These are phyloP conservation scores for Chrysochromulina tobinii DNA, from an alignment of 78 protist genomes.

Conservation along the genomic window DNA sequence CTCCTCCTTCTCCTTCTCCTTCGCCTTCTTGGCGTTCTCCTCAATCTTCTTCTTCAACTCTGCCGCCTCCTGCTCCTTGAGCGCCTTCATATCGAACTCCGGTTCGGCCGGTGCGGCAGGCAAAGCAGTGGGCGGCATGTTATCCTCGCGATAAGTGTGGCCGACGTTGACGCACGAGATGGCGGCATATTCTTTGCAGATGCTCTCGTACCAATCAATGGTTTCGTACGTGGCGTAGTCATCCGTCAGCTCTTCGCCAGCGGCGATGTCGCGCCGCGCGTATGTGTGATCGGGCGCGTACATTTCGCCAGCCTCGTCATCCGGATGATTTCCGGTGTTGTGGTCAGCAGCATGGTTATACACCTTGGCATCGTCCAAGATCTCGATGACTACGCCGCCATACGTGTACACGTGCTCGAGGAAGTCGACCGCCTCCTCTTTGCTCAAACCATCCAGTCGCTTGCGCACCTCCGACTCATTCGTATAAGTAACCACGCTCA, in stretches of 20 bases:
- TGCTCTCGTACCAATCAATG: neutral
- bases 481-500: too few species aligned
- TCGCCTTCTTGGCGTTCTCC: too few species aligned
- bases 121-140: too few species aligned
- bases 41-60: too few species aligned
- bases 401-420: slow-evolving; percentile 2
- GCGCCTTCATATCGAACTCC: neutral
- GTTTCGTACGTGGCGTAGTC: neutral
- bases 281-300: neutral
- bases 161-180: neutral
- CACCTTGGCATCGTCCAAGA: neutral
- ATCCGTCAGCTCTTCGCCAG: slow-evolving; percentile 24
- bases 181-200: neutral
- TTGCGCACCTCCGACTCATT: neutral
- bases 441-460: neutral
- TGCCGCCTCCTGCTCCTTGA: too few species aligned
- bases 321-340: slow-evolving; percentile 5
- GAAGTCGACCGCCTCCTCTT: neutral
- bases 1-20: too few species aligned
- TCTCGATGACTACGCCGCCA: neutral
- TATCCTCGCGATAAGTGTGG: neutral
- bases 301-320: neutral
- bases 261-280: neutral
- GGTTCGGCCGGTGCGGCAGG: too few species aligned
- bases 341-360: slow-evolving; percentile 10